phyloP scores from a whole-genome alignment of 129 eudicot species.

The Helichrysum umbraculigerum region DNA sequence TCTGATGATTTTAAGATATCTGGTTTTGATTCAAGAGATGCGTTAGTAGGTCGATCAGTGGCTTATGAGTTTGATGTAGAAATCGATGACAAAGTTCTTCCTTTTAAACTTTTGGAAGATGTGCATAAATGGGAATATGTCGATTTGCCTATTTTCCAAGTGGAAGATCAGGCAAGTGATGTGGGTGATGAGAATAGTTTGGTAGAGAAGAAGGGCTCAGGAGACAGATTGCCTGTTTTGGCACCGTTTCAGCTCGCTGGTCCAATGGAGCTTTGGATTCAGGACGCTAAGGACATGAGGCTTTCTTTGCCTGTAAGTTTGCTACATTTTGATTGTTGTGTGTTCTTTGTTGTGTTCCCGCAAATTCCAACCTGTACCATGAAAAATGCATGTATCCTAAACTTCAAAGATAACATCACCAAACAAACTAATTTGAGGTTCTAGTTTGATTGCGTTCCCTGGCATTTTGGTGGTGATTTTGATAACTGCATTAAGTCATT shows the following conservation, averaged over 20 bases:
- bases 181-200: constrained; percentile 55
- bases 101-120: constrained; percentile 83
- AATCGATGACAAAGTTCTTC: constrained; percentile 73
- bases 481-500: neutral
- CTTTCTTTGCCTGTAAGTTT: constrained; percentile 83
- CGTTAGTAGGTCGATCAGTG: constrained; percentile 76
- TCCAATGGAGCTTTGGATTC: constrained; percentile 95
- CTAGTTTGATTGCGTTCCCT: neutral
- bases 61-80: constrained; percentile 91
- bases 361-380: neutral
- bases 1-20: constrained; percentile 81
- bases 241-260: constrained; percentile 91
- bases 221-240: constrained; percentile 62
- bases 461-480: neutral
- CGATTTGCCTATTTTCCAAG: constrained; percentile 75
- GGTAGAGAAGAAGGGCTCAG: constrained; percentile 53
- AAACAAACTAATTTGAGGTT: neutral
- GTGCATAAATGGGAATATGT: constrained; percentile 82
- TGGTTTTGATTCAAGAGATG: constrained; percentile 88
- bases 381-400: neutral
- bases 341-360: neutral
- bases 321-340: neutral
- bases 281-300: constrained; percentile 92
- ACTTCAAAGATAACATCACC: neutral
- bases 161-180: constrained; percentile 39